Evolutionary conservation across 306 rosid species (phyloP).

Genomic region (Prunus dulcis): DNA sequence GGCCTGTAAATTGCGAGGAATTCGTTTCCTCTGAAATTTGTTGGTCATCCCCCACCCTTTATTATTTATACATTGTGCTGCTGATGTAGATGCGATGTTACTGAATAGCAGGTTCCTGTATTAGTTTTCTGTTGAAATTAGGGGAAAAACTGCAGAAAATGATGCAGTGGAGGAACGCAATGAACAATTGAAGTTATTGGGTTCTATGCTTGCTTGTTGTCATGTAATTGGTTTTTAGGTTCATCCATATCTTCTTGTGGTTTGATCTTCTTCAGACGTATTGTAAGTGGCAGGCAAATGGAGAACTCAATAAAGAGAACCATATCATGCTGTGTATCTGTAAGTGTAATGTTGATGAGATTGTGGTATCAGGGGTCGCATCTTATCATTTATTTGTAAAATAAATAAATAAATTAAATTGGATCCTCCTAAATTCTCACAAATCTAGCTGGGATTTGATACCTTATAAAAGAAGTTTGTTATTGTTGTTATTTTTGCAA

Average conservation of each 20-base stretch:
- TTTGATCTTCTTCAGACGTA: not conserved
- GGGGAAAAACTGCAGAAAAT: slow-evolving; percentile 14
- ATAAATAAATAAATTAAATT: not conserved
- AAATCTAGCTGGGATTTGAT: not conserved
- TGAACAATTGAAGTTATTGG: slow-evolving; percentile 35
- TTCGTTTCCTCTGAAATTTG: slow-evolving; percentile 45
- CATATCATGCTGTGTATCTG: slow-evolving; percentile 2
- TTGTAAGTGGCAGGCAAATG: not conserved
- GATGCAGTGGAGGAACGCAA: slow-evolving; percentile 35
- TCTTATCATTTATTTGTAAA: not conserved
- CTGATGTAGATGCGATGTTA: slow-evolving; percentile 43
- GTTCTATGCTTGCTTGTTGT: slow-evolving; percentile 20
- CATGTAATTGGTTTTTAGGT: slow-evolving; percentile 24
- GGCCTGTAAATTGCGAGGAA: slow-evolving; percentile 71
- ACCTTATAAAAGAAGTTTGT: no score
- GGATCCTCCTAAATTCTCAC: not conserved
- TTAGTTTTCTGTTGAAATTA: slow-evolving; percentile 28
- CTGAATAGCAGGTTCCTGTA: slow-evolving; percentile 45
- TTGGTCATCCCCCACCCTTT: slow-evolving; percentile 33
- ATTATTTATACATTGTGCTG: slow-evolving; percentile 36
- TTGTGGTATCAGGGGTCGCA: not conserved
- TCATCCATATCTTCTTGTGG: not conserved
- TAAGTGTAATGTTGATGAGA: not conserved
- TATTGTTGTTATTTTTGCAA: no score
- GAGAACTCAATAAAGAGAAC: slow-evolving; percentile 9